Percentiles rank a stretch among this genome's conserved stretches.
phyloP scores from a whole-genome alignment of 2,329 filamentous ascomycete genomes.

The Fusarium sp. region DNA sequence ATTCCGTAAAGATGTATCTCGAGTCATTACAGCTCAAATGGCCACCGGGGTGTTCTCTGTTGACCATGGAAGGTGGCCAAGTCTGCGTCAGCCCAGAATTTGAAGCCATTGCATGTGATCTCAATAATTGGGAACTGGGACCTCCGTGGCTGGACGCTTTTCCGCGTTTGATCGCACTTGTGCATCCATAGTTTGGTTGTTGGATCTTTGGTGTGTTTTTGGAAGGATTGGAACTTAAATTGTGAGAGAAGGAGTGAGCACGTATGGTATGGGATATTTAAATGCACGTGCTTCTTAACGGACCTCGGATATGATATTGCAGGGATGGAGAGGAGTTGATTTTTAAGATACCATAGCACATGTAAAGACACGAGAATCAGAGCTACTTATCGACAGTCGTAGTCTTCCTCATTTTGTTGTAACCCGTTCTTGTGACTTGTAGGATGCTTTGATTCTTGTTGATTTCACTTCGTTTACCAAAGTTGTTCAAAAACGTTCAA shows the following conservation, averaged over 20 bases:
- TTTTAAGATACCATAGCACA: neutral
- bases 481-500: too few species aligned
- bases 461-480: too few species aligned
- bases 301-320: neutral
- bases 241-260: too few species aligned
- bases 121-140: conserved; percentile 43
- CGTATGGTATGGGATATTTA: too few species aligned
- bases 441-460: too few species aligned
- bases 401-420: too few species aligned
- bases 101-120: conserved; percentile 41
- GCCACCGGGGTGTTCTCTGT: conserved; percentile 37
- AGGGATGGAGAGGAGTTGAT: neutral
- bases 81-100: conserved; percentile 44
- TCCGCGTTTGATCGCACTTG: conserved; percentile 38
- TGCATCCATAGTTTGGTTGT: conserved; percentile 20
- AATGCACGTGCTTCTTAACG: neutral
- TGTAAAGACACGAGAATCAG: neutral
- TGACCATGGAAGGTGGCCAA: conserved; percentile 23
- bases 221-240: neutral
- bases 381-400: too few species aligned
- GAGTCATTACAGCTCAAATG: conserved; percentile 41
- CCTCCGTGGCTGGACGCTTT: conserved; percentile 45
- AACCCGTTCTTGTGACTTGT: too few species aligned
- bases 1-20: conserved; percentile 45
- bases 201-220: neutral